Evolutionary conservation across 306 rosid genomes (phyloP).

Genomic region (Malus domestica): DNA sequence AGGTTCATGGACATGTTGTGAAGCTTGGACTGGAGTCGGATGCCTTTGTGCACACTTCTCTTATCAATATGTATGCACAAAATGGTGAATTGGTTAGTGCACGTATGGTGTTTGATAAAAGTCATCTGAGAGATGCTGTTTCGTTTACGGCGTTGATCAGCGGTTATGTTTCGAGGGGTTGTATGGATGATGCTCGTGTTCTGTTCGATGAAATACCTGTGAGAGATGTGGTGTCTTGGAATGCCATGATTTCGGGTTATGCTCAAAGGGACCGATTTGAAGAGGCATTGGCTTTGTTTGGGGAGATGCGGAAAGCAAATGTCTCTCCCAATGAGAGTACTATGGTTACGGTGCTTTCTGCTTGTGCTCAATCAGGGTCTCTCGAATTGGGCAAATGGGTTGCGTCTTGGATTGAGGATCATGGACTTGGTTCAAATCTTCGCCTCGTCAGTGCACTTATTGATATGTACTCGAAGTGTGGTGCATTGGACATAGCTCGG

Average conservation of each 20-base stretch:
- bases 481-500: conserved; percentile 48
- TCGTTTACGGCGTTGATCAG: conserved; percentile 70
- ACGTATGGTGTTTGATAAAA: conserved; percentile 54
- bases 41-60: conserved; percentile 52
- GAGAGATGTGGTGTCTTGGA: conserved; percentile 77
- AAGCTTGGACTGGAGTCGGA: conserved; percentile 49
- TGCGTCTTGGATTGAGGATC: conserved; percentile 47
- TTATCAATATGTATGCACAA: conserved; percentile 55
- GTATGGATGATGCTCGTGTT: conserved; percentile 44
- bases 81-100: conserved; percentile 44
- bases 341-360: conserved; percentile 52
- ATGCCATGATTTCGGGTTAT: conserved; percentile 81
- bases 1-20: conserved; percentile 52
- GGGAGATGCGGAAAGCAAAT: conserved; percentile 42
- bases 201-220: conserved; percentile 51
- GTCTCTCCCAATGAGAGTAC: conserved; percentile 51
- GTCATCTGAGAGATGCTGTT: conserved; percentile 46
- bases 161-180: conserved; percentile 48
- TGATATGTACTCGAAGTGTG: conserved; percentile 79
- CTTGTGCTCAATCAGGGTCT: conserved; percentile 54
- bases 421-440: conserved; percentile 40
- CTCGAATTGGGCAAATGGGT: conserved; percentile 57
- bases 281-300: conserved; percentile 52
- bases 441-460: conserved; percentile 52
- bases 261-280: conserved; percentile 45